phyloP scores from a whole-genome alignment of 768 basidiomycete species.

The Leccinellum albellum region DNA sequence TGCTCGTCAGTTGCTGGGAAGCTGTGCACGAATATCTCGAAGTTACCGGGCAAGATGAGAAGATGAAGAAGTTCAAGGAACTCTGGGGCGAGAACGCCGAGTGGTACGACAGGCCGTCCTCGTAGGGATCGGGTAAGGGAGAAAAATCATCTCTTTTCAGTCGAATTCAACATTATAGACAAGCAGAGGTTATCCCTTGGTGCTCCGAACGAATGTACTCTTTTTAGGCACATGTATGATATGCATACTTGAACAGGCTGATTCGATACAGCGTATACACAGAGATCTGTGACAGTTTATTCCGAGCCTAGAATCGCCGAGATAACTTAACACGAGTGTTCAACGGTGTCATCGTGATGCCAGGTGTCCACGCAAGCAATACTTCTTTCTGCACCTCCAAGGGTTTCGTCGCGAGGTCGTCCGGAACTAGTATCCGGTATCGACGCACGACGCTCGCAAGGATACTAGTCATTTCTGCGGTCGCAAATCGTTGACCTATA shows the following conservation, averaged over 20 bases:
- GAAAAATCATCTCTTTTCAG: no score
- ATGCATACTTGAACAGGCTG: not conserved
- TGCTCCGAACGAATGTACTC: not conserved
- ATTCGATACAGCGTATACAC: not conserved
- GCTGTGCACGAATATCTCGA: no score
- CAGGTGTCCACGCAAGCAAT: conserved; percentile 37
- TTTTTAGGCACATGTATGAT: not conserved
- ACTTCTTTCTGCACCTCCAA: conserved; percentile 32
- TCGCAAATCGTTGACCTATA: conserved; percentile 47
- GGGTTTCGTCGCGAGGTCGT: conserved; percentile 27
- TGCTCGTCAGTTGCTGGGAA: no score
- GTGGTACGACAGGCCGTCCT: no score
- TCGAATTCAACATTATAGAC: not conserved
- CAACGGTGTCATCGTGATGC: conserved; percentile 34
- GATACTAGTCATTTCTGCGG: conserved; percentile 39
- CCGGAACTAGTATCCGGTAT: conserved; percentile 41
- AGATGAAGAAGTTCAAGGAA: no score
- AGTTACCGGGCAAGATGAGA: no score
- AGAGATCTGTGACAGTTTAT: not conserved
- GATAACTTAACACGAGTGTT: conserved; percentile 26
- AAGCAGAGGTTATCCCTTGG: not conserved
- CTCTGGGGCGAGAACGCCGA: no score
- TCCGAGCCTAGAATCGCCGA: conserved; percentile 5
- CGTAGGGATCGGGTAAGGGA: no score
- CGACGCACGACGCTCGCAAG: conserved; percentile 41